Percentiles rank a stretch among this genome's conserved stretches.
Evolutionary conservation across 2,329 filamentous ascomycete genomes (phyloP).

Genomic region (Ceratocystiopsis sp.): DNA sequence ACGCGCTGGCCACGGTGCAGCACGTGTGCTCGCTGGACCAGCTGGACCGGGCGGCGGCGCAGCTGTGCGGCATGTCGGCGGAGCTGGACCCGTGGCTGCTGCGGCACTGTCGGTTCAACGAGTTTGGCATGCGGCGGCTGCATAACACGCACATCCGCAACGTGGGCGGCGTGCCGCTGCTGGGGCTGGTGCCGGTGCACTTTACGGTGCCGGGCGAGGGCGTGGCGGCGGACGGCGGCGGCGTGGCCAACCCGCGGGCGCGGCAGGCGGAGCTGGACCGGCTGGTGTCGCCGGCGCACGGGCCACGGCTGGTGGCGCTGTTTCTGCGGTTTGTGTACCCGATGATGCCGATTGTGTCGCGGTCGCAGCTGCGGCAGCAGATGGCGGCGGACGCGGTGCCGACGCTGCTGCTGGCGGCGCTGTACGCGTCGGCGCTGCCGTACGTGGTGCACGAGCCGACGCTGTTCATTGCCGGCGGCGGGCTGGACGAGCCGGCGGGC

Average conservation of each 20-base stretch:
- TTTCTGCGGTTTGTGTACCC: not conserved
- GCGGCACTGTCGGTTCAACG: not conserved
- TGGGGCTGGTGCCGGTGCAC: too few species aligned
- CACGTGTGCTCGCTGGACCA: too few species aligned
- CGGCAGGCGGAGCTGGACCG: too few species aligned
- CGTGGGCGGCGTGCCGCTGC: not conserved
- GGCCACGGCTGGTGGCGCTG: not conserved
- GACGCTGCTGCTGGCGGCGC: constrained; percentile 10
- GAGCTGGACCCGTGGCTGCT: not conserved
- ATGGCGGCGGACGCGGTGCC: constrained; percentile 3
- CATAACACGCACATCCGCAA: not conserved
- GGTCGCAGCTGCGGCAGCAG: not conserved
- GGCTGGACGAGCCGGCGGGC: too few species aligned
- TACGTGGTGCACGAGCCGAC: not conserved
- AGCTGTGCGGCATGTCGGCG: not conserved
- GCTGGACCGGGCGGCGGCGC: too few species aligned
- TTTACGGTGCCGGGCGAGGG: not conserved
- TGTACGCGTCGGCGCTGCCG: not conserved
- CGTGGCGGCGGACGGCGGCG: not conserved
- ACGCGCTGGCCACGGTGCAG: too few species aligned
- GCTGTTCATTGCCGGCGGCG: not conserved
- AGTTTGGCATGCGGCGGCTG: not conserved
- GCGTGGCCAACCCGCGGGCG: too few species aligned
- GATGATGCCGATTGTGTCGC: not conserved
- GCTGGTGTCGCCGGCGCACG: not conserved